Evolutionary conservation across 495 filamentous ascomycete genomes (phyloP).

Genomic region (Neurospora sublineolata): DNA sequence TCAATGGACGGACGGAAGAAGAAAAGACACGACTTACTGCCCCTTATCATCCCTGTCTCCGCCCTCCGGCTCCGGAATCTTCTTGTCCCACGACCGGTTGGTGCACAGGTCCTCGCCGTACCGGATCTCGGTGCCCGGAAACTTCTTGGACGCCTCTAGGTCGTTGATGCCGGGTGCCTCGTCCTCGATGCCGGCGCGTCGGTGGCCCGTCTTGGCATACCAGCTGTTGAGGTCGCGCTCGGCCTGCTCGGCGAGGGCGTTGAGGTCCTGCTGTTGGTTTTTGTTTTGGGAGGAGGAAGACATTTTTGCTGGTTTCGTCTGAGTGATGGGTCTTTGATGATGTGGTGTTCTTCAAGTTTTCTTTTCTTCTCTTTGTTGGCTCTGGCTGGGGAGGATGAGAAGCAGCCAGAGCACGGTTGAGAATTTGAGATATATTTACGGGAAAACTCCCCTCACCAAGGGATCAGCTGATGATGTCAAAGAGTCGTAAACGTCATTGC

Average conservation of each 20-base stretch:
- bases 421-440: not conserved
- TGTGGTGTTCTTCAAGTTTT: not conserved
- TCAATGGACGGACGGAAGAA: too few species aligned
- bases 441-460: not conserved
- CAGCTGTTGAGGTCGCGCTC: constrained; percentile 38
- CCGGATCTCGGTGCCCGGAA: constrained; percentile 21
- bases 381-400: not conserved
- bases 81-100: constrained; percentile 24
- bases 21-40: constrained; percentile 12
- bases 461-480: not conserved
- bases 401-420: not conserved
- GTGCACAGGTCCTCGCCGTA: constrained; percentile 23
- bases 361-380: not conserved
- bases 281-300: not conserved
- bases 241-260: constrained; percentile 31
- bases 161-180: constrained; percentile 22
- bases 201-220: constrained; percentile 30
- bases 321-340: not conserved
- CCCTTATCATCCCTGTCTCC: constrained; percentile 25
- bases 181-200: constrained; percentile 14
- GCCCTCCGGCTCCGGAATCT: constrained; percentile 29
- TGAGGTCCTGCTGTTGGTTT: constrained; percentile 2
- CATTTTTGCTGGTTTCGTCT: not conserved
- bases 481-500: not conserved
- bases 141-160: constrained; percentile 16